Percentiles rank a stretch among this genome's conserved stretches.
Evolutionary conservation across 2,329 filamentous ascomycete species (phyloP).

Genomic region (Aspergillus versicolor): DNA sequence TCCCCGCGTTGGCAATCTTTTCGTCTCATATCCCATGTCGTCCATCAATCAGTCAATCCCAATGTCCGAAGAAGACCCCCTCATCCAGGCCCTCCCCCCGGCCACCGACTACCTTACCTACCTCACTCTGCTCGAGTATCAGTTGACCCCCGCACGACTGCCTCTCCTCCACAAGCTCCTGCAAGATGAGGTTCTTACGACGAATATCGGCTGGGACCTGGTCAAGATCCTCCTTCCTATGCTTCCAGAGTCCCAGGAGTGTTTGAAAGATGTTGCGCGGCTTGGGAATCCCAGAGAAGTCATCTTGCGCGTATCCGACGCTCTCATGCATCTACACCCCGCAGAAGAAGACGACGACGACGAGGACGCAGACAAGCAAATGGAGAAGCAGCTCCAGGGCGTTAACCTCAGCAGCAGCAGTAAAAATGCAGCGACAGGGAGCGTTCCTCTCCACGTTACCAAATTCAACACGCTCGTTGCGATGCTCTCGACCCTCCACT

Average conservation of each 20-base stretch:
- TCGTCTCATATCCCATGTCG: neutral
- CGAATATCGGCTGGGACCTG: conserved; percentile 67
- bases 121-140: conserved; percentile 64
- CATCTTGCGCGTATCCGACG: conserved; percentile 63
- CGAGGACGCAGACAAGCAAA: conserved; percentile 27
- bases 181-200: conserved; percentile 60
- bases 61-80: conserved; percentile 45
- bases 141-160: conserved; percentile 58
- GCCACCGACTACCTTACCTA: conserved; percentile 66
- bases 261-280: conserved; percentile 60
- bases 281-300: conserved; percentile 65
- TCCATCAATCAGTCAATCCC: conserved; percentile 3
- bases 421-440: conserved; percentile 8
- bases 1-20: neutral
- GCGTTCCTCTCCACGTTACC: conserved; percentile 28
- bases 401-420: conserved; percentile 20
- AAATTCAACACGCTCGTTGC: conserved; percentile 45
- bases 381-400: neutral
- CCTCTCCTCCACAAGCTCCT: conserved; percentile 59
- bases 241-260: conserved; percentile 57
- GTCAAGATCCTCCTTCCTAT: conserved; percentile 62
- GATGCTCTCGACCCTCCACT: conserved; percentile 60
- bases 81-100: conserved; percentile 60
- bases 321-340: conserved; percentile 57
- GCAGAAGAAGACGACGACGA: conserved; percentile 36